phyloP scores from a whole-genome alignment of 495 filamentous ascomycete species.

The Lophium mytilinum region DNA sequence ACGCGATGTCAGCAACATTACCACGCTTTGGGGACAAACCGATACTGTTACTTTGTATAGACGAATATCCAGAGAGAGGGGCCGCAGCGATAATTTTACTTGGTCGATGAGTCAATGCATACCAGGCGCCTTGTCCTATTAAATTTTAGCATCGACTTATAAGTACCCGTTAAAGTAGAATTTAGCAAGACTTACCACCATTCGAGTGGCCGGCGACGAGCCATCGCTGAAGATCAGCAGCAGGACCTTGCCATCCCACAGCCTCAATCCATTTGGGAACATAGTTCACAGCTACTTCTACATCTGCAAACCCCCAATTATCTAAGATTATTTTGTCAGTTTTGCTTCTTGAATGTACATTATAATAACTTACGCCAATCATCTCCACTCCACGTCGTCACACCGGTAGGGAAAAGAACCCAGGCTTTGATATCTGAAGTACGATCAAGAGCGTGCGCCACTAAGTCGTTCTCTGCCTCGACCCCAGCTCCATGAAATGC shows the following conservation, averaged over 20 bases:
- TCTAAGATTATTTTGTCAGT: constrained; percentile 32
- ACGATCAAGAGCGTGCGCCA: constrained; percentile 41
- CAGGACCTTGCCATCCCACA: constrained; percentile 41
- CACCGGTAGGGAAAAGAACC: constrained; percentile 51
- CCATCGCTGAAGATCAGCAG: constrained; percentile 42
- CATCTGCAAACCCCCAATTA: constrained; percentile 50
- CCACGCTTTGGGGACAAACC: background rate
- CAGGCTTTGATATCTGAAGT: constrained; percentile 48
- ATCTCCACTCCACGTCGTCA: constrained; percentile 54
- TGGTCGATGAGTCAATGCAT: constrained; percentile 48
- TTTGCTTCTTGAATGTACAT: background rate
- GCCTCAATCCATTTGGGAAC: constrained; percentile 45
- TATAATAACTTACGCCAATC: constrained; percentile 48
- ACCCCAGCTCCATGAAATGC: constrained; percentile 51
- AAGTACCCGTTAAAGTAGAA: background rate
- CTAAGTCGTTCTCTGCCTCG: constrained; percentile 42
- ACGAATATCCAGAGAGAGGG: constrained; percentile 51
- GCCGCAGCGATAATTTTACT: constrained; percentile 51
- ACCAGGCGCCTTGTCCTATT: constrained; percentile 47
- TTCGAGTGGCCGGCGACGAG: constrained; percentile 53
- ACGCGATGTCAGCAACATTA: background rate
- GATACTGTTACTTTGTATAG: constrained; percentile 44
- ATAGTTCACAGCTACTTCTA: constrained; percentile 44
- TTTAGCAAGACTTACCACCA: constrained; percentile 33
- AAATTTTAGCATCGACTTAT: background rate